phyloP scores from a whole-genome alignment of 768 basidiomycete species.

The Gautieria morchelliformis region DNA sequence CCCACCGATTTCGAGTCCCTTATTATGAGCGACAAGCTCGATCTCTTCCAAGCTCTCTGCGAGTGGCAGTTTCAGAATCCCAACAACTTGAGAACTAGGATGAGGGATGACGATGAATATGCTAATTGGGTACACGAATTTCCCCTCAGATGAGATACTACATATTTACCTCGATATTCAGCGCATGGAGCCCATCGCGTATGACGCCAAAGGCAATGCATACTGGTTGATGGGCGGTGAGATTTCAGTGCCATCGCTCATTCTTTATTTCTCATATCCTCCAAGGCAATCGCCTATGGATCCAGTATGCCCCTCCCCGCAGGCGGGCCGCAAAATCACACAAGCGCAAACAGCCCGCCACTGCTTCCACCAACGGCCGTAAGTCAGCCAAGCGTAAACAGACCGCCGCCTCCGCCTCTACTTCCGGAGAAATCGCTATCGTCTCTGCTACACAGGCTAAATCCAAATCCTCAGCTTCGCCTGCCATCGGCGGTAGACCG shows the following conservation, averaged over 20 bases:
- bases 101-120: slow-evolving; percentile 72
- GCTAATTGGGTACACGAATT: slow-evolving; percentile 60
- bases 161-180: slow-evolving; percentile 20
- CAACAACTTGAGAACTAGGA: slow-evolving; percentile 52
- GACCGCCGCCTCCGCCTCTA: slow-evolving; percentile 35
- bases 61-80: slow-evolving; percentile 90
- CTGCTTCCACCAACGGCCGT: slow-evolving; percentile 9
- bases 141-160: slow-evolving; percentile 6
- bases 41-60: slow-evolving; percentile 58
- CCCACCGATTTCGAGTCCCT: slow-evolving; percentile 27
- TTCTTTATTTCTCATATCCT: slow-evolving; percentile 2
- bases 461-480: slow-evolving; percentile 32
- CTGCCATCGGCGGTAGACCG: slow-evolving; percentile 12
- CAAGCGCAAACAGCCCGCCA: slow-evolving; percentile 28
- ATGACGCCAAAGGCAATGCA: slow-evolving; percentile 66
- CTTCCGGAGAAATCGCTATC: slow-evolving; percentile 47
- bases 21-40: slow-evolving; percentile 61
- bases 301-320: slow-evolving; percentile 56
- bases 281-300: slow-evolving; percentile 78
- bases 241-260: slow-evolving; percentile 15
- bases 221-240: slow-evolving; percentile 82
- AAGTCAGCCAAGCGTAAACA: slow-evolving; percentile 13
- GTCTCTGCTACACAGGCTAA: slow-evolving; percentile 38
- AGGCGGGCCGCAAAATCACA: slow-evolving; percentile 14
- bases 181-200: slow-evolving; percentile 82